Conservation (phyloP, 2,329 filamentous ascomycete species). For the Colletotrichum karsti region DNA sequence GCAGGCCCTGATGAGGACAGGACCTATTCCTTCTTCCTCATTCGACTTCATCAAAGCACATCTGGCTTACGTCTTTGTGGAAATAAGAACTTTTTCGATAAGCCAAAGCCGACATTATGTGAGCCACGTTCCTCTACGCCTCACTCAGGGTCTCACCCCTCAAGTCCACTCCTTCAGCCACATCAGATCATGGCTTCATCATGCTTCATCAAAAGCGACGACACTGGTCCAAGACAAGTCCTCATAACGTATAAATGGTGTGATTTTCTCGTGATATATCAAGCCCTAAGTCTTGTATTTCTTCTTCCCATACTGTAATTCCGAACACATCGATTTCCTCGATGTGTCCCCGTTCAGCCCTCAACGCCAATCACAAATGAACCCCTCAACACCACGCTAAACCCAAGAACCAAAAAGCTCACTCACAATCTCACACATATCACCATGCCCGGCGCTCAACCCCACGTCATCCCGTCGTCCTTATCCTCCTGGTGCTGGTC, state of each 20-base stretch:
- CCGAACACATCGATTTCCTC: no score
- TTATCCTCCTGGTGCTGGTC: not conserved
- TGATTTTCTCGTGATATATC: no score
- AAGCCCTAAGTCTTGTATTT: no score
- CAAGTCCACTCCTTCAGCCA: not conserved
- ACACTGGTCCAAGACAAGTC: no score
- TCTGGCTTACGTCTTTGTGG: not conserved
- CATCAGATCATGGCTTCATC: no score
- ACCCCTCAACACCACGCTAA: slow-evolving; percentile 18
- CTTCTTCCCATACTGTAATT: no score
- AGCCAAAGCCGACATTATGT: not conserved
- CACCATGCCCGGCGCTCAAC: not conserved
- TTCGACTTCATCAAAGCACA: not conserved
- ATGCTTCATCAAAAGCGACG: no score
- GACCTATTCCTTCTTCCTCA: not conserved
- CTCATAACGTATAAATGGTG: no score
- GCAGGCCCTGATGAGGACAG: no score
- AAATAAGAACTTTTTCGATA: not conserved
- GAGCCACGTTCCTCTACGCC: no score
- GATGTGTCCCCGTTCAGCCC: not conserved
- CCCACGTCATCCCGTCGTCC: slow-evolving; percentile 18
- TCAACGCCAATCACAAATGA: not conserved
- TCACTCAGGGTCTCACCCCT: not conserved
- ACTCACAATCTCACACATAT: no score
- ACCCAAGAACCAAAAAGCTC: not conserved